phyloP scores from a whole-genome alignment of 2,329 filamentous ascomycete species.

The Macroventuria anomochaeta region DNA sequence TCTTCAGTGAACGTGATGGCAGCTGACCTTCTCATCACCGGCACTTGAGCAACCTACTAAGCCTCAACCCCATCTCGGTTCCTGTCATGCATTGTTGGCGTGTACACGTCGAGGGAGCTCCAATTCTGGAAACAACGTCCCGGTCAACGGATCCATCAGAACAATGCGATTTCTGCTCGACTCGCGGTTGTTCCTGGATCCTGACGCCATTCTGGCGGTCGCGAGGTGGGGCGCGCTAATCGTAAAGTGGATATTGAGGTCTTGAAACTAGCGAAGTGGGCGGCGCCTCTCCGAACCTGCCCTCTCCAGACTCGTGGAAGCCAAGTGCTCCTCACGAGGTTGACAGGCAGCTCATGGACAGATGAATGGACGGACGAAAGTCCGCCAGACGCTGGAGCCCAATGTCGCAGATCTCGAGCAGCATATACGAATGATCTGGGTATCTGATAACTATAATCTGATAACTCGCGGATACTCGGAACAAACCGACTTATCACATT shows the following conservation, averaged over 20 bases:
- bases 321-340: slow-evolving; percentile 22
- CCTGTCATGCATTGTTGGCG: slow-evolving; percentile 23
- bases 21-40: slow-evolving; percentile 26
- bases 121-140: slow-evolving; percentile 1
- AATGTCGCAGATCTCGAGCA: slow-evolving; percentile 37
- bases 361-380: slow-evolving; percentile 5
- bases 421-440: slow-evolving; percentile 9
- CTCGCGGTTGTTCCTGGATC: slow-evolving; percentile 23
- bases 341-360: slow-evolving; percentile 18
- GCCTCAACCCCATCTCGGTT: slow-evolving; percentile 10
- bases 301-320: slow-evolving; percentile 17
- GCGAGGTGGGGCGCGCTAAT: slow-evolving; percentile 29
- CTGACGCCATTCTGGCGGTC: slow-evolving; percentile 34
- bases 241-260: slow-evolving; percentile 8
- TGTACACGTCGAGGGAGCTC: slow-evolving; percentile 3
- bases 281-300: slow-evolving; percentile 14
- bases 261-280: slow-evolving; percentile 14
- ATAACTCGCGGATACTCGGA: slow-evolving; percentile 3
- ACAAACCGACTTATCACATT: slow-evolving; percentile 1
- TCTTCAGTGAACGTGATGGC: slow-evolving; percentile 22
- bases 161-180: slow-evolving; percentile 1
- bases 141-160: not conserved
- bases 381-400: slow-evolving; percentile 18
- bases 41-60: slow-evolving; percentile 15
- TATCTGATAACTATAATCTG: slow-evolving; percentile 4